These are phyloP conservation scores for Vigna trinervia DNA, from an alignment of 306 rosid species.

Conservation along the genomic window DNA sequence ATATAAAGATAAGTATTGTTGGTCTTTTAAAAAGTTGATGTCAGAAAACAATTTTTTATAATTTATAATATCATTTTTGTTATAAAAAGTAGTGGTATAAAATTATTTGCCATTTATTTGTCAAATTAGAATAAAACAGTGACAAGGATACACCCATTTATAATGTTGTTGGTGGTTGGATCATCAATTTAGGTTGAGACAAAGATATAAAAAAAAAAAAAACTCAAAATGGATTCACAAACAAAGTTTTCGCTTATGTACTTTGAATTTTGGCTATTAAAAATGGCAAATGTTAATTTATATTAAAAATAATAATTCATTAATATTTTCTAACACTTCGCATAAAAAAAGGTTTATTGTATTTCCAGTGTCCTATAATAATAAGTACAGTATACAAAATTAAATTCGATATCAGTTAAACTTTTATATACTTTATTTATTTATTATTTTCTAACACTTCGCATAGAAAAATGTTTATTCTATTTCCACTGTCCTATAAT, in stretches of 20 bases:
- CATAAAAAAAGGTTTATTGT: background rate
- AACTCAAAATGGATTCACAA: background rate
- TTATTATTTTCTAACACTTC: too few species aligned
- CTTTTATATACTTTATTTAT: too few species aligned
- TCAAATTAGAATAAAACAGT: background rate
- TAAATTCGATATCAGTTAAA: too few species aligned
- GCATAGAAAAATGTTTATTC: too few species aligned
- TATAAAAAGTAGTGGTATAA: background rate
- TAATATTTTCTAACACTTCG: background rate
- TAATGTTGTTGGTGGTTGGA: background rate
- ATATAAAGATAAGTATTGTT: background rate
- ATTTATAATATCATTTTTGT: background rate
- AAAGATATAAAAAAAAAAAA: background rate
- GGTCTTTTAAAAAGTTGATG: background rate
- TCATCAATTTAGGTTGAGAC: background rate
- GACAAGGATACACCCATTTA: background rate
- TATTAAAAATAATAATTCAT: too few species aligned
- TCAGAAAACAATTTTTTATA: background rate
- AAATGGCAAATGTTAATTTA: too few species aligned
- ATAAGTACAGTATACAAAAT: too few species aligned
- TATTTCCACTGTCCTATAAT: too few species aligned
- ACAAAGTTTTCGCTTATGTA: background rate
- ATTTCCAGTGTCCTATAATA: too few species aligned
- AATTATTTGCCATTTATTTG: background rate
- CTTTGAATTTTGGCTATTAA: background rate